These are phyloP conservation scores for Blastocystis sp. DNA, from an alignment of 352 stramenopile species.

Conservation along the genomic window DNA sequence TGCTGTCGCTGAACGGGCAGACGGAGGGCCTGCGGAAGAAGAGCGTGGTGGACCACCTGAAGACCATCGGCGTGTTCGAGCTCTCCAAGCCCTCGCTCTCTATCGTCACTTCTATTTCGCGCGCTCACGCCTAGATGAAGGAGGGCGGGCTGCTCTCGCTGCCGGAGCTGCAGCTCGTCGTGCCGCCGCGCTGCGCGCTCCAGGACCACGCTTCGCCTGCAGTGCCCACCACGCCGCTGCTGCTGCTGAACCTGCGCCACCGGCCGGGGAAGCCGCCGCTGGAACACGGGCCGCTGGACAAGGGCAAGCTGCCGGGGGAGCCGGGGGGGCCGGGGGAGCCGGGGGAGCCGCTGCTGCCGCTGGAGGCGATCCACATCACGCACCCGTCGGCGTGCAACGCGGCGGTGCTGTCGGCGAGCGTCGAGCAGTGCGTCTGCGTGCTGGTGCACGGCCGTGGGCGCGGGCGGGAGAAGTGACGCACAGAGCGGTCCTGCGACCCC, in stretches of 20 bases:
- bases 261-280: background rate
- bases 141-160: conserved; percentile 39
- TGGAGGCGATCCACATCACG: no score
- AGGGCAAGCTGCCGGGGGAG: no score
- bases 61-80: conserved; percentile 38
- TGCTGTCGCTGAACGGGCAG: conserved; percentile 6
- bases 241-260: conserved; percentile 15
- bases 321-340: no score
- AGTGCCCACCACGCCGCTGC: background rate
- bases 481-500: background rate
- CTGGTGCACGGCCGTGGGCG: conserved; percentile 22
- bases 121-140: background rate
- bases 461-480: background rate
- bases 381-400: no score
- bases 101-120: background rate
- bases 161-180: conserved; percentile 17
- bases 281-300: no score
- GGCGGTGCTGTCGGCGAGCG: no score
- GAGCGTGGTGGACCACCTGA: conserved; percentile 39
- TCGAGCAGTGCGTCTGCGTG: background rate
- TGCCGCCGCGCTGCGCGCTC: background rate
- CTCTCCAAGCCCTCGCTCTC: conserved; percentile 31
- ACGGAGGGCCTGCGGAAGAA: background rate
- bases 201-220: no score
- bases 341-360: no score